Percentiles rank a stretch among this genome's conserved stretches.
These are phyloP conservation scores for Myxozyma mucilagina DNA, from an alignment of 805 yeast genomes.

Conservation along the genomic window DNA sequence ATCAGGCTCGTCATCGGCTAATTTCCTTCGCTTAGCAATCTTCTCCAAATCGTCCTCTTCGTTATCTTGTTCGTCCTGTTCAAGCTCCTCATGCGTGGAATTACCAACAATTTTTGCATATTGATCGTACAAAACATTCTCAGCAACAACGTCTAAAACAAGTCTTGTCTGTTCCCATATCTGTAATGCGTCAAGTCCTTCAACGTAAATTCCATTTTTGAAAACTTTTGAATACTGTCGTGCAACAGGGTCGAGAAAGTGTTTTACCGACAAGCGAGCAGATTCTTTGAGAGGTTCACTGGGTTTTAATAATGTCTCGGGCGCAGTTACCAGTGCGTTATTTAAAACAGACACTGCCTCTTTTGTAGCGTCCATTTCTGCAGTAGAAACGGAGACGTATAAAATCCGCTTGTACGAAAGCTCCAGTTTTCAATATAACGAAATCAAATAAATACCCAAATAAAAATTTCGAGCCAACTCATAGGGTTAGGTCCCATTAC, in stretches of 20 bases:
- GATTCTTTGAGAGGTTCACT: slow-evolving; percentile 14
- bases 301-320: slow-evolving; percentile 20
- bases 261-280: slow-evolving; percentile 44
- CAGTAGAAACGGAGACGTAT: background rate
- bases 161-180: slow-evolving; percentile 92
- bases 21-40: slow-evolving; percentile 23
- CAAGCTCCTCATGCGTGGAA: slow-evolving; percentile 41
- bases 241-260: slow-evolving; percentile 60
- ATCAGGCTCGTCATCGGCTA: slow-evolving; percentile 32
- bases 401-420: background rate
- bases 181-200: slow-evolving; percentile 86
- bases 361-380: background rate
- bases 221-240: slow-evolving; percentile 55
- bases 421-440: background rate
- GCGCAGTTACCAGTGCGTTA: slow-evolving; percentile 7
- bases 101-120: slow-evolving; percentile 50
- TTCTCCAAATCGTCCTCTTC: slow-evolving; percentile 32
- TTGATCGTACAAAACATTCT: slow-evolving; percentile 56
- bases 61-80: slow-evolving; percentile 32
- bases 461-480: slow-evolving; percentile 3
- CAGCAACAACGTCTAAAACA: slow-evolving; percentile 76
- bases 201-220: slow-evolving; percentile 71
- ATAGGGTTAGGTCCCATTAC: background rate
- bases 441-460: background rate
- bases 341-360: background rate